phyloP scores from a whole-genome alignment of 495 filamentous ascomycete genomes.

The Rhizodiscina lignyota region DNA sequence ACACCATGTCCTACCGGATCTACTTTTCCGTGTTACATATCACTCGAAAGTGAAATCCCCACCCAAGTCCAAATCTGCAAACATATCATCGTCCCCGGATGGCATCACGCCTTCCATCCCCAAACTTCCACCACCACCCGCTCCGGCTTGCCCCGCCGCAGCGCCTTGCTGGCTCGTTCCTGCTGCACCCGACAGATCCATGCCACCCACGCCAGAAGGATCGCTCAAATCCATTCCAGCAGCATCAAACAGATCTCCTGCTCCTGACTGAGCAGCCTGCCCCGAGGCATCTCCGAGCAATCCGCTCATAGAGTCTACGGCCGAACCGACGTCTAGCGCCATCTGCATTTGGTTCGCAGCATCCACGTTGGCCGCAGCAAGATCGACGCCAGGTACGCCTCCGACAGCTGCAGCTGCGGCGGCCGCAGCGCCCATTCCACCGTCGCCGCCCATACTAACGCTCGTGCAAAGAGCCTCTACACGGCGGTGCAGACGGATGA shows the following conservation, averaged over 20 bases:
- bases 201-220: background rate
- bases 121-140: conserved; percentile 1
- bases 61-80: conserved; percentile 12
- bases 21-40: no score
- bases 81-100: conserved; percentile 13
- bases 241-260: background rate
- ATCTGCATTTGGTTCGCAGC: background rate
- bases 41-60: conserved; percentile 9
- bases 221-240: background rate
- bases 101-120: conserved; percentile 4
- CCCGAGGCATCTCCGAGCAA: background rate
- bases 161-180: background rate
- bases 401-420: conserved; percentile 1
- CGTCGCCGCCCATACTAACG: background rate
- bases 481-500: conserved; percentile 60
- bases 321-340: background rate
- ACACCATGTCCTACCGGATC: no score
- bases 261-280: background rate
- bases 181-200: background rate
- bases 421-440: conserved; percentile 3
- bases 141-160: no score
- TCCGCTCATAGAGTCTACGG: background rate
- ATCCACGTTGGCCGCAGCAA: background rate
- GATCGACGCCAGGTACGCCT: background rate
- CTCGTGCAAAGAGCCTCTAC: conserved; percentile 38